phyloP scores from a whole-genome alignment of 2,329 filamentous ascomycete species.

The Colletotrichum limetticola region DNA sequence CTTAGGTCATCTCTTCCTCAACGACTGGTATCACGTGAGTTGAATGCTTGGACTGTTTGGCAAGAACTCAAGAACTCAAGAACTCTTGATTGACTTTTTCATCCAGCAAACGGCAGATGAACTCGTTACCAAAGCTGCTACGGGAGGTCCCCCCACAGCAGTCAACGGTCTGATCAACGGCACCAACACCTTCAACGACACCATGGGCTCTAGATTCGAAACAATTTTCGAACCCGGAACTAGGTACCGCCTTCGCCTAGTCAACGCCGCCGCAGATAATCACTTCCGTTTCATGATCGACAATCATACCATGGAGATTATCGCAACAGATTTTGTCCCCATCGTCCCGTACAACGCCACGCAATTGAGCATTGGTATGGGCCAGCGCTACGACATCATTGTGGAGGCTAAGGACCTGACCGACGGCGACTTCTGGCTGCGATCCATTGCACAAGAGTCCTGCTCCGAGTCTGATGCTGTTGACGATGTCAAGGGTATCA shows the following conservation, averaged over 20 bases:
- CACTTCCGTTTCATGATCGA: slow-evolving; percentile 63
- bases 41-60: too few relatives aligned
- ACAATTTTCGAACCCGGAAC: slow-evolving; percentile 53
- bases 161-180: slow-evolving; percentile 60
- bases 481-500: slow-evolving; percentile 59
- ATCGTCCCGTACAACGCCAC: slow-evolving; percentile 64
- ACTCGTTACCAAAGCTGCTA: slow-evolving; percentile 43
- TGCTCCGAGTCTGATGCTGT: slow-evolving; percentile 53
- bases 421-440: slow-evolving; percentile 58
- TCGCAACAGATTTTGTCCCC: slow-evolving; percentile 67
- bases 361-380: slow-evolving; percentile 59
- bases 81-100: too few relatives aligned
- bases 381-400: slow-evolving; percentile 58
- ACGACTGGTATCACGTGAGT: slow-evolving; percentile 64
- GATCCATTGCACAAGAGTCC: slow-evolving; percentile 52
- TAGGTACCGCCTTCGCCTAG: slow-evolving; percentile 58
- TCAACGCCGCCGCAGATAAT: slow-evolving; percentile 58
- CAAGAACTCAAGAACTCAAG: too few relatives aligned
- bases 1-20: slow-evolving; percentile 67
- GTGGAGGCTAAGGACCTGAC: slow-evolving; percentile 50
- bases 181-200: slow-evolving; percentile 49
- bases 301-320: slow-evolving; percentile 67
- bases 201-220: slow-evolving; percentile 46
- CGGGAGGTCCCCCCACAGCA: slow-evolving; percentile 46
- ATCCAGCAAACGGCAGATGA: slow-evolving; percentile 47